Evolutionary conservation across 306 rosid genomes (phyloP).

Genomic region (Amphicarpaea edgeworthii): DNA sequence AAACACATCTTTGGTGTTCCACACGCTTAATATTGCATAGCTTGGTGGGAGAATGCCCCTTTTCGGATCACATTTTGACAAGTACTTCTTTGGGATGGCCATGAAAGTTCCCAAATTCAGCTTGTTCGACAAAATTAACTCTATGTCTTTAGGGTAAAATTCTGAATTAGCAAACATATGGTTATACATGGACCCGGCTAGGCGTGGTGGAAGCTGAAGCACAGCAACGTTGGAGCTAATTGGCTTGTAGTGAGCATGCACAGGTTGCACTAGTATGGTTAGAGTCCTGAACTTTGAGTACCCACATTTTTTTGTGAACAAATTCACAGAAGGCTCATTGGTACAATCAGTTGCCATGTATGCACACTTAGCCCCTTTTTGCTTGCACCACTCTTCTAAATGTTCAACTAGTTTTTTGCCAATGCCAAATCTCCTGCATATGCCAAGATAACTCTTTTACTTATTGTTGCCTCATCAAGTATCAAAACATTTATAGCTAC

Average conservation of each 20-base stretch:
- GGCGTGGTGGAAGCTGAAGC: constrained; percentile 51
- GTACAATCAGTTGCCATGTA: constrained; percentile 94
- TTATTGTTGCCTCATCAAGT: constrained; percentile 33
- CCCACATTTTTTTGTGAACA: constrained; percentile 74
- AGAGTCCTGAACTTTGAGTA: constrained; percentile 82
- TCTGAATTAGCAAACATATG: constrained; percentile 66
- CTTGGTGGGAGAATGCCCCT: constrained; percentile 58
- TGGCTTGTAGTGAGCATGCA: constrained; percentile 84
- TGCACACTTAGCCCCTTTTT: constrained; percentile 73
- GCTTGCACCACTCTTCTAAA: constrained; percentile 87
- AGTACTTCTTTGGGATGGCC: constrained; percentile 70
- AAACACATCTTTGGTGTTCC: constrained; percentile 94
- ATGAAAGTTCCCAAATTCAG: constrained; percentile 86
- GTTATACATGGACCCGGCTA: constrained; percentile 60
- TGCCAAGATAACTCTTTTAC: constrained; percentile 43
- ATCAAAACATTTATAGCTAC: constrained; percentile 27
- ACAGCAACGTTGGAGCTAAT: constrained; percentile 50
- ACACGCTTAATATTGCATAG: constrained; percentile 81
- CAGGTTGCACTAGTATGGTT: constrained; percentile 83
- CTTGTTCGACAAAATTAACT: constrained; percentile 64
- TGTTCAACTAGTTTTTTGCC: constrained; percentile 73
- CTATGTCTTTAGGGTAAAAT: constrained; percentile 77
- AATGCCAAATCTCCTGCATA: constrained; percentile 83
- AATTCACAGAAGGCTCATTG: constrained; percentile 81
- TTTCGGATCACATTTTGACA: constrained; percentile 59